phyloP scores from a whole-genome alignment of 2,329 filamentous ascomycete species.

The Chrysoporthe puriensis region DNA sequence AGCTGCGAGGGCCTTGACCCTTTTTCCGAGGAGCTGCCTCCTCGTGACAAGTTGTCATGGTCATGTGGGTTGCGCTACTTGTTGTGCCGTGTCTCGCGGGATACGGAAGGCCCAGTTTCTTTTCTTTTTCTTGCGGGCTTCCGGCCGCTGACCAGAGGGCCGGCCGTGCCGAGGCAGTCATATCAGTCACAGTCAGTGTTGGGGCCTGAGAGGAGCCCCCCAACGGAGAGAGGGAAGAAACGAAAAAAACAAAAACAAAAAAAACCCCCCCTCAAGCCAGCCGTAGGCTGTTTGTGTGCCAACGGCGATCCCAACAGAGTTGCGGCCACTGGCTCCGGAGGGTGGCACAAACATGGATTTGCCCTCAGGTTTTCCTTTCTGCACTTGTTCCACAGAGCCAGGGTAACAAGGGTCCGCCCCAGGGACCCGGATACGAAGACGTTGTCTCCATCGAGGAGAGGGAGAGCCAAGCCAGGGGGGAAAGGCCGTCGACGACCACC shows the following conservation, averaged over 20 bases:
- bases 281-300: constrained; percentile 1
- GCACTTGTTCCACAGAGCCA: constrained; percentile 21
- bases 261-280: no score
- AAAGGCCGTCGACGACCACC: constrained; percentile 11
- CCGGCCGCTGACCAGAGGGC: constrained; percentile 7
- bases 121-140: background rate
- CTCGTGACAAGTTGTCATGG: constrained; percentile 7
- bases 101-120: background rate
- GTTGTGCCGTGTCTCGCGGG: constrained; percentile 2
- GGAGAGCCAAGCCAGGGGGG: background rate
- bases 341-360: constrained; percentile 27
- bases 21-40: background rate
- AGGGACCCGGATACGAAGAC: constrained; percentile 19
- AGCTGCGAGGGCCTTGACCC: no score
- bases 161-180: constrained; percentile 3
- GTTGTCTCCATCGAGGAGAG: constrained; percentile 17
- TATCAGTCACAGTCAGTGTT: background rate
- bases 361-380: constrained; percentile 15
- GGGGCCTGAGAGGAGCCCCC: background rate
- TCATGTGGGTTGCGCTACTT: background rate
- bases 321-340: constrained; percentile 22
- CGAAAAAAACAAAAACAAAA: no score
- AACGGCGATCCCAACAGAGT: constrained; percentile 11
- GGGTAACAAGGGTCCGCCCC: constrained; percentile 20
- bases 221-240: no score